A percentile compares a stretch with the other conserved stretches of the same genome.
Evolutionary conservation across 1,284 basidiomycete species (phyloP).

Genomic region (Acaromyces ingoldii): DNA sequence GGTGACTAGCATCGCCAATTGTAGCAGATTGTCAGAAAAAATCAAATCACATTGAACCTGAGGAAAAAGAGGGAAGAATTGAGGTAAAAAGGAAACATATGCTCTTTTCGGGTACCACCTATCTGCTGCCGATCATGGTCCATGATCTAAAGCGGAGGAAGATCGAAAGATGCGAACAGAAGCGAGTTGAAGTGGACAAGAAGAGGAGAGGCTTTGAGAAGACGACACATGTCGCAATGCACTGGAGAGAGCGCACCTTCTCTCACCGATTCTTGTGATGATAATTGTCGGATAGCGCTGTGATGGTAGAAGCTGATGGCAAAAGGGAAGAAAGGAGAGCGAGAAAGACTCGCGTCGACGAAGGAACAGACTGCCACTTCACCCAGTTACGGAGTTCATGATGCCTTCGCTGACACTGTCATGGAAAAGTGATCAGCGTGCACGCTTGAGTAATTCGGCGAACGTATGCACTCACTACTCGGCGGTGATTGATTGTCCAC

Average conservation of each 20-base stretch:
- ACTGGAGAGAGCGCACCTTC: not conserved
- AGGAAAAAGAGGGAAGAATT: not conserved
- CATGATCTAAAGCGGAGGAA: no score
- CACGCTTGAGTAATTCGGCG: no score
- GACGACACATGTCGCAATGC: not conserved
- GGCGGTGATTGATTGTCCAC: conserved; percentile 44
- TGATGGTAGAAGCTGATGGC: not conserved
- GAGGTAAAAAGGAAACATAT: not conserved
- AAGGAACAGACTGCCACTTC: not conserved
- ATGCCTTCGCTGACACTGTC: not conserved
- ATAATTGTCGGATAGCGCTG: no score
- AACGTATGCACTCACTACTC: conserved; percentile 46
- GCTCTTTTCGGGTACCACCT: no score
- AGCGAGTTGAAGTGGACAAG: not conserved
- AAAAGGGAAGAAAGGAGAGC: not conserved
- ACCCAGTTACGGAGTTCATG: conserved; percentile 1
- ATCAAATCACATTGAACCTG: not conserved
- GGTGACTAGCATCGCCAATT: not conserved
- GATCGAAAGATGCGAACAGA: not conserved
- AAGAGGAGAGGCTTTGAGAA: not conserved
- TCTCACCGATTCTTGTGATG: no score
- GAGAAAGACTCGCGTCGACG: not conserved
- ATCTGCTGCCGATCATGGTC: no score
- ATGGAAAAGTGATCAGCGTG: no score
- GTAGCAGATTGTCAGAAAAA: not conserved